These are phyloP conservation scores for Waltergamsia citrina DNA, from an alignment of 2,329 filamentous ascomycete genomes.

Conservation along the genomic window DNA sequence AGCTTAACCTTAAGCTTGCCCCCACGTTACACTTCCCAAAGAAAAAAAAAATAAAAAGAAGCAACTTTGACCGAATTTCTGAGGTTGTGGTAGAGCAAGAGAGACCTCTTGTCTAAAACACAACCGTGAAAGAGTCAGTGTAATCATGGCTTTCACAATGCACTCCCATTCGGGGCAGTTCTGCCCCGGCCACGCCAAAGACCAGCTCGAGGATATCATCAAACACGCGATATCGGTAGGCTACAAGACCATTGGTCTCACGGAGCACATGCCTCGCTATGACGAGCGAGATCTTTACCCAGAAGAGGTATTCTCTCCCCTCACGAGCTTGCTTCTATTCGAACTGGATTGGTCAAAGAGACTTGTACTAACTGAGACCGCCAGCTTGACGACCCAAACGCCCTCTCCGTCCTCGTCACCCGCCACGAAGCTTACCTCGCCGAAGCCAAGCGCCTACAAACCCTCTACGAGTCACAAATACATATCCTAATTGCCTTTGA, in stretches of 20 bases:
- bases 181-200: conserved; percentile 80
- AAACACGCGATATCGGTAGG: conserved; percentile 67
- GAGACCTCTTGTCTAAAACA: too few species aligned
- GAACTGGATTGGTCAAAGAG: background rate
- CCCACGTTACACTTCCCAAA: too few species aligned
- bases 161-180: conserved; percentile 98
- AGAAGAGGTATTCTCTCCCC: conserved; percentile 55
- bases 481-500: conserved; percentile 85
- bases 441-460: conserved; percentile 66
- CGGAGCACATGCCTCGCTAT: conserved; percentile 89
- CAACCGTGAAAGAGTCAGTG: background rate
- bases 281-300: conserved; percentile 74
- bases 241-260: conserved; percentile 78
- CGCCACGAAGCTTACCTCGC: conserved; percentile 63
- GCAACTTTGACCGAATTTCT: too few species aligned
- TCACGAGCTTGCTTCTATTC: background rate
- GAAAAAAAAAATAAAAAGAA: too few species aligned
- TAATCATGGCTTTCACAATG: conserved; percentile 91
- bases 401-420: conserved; percentile 36
- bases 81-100: too few species aligned
- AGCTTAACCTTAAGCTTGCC: too few species aligned
- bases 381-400: conserved; percentile 39
- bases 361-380: too few species aligned
- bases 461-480: conserved; percentile 61
- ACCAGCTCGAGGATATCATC: conserved; percentile 76